phyloP scores from a whole-genome alignment of 805 yeast genomes.

The Starmerella vaccinii region DNA sequence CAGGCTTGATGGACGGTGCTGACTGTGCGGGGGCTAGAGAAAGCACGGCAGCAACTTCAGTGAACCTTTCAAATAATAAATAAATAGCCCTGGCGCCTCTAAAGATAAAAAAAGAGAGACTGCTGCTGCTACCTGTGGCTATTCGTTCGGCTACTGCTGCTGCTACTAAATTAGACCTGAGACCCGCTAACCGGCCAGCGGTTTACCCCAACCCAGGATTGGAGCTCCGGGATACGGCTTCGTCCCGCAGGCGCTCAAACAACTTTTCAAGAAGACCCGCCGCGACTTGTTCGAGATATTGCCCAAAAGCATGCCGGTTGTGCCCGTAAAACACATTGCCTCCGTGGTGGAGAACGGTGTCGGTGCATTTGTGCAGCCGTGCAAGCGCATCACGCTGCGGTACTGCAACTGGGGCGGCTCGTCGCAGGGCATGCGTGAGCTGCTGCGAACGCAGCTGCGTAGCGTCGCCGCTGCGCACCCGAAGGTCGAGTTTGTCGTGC shows the following conservation, averaged over 20 bases:
- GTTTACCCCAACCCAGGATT: too few relatives aligned
- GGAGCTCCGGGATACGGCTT: not conserved
- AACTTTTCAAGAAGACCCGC: not conserved
- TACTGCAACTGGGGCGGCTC: slow-evolving; percentile 97
- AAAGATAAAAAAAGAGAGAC: too few relatives aligned
- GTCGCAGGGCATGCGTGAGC: slow-evolving; percentile 67
- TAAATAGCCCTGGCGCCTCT: too few relatives aligned
- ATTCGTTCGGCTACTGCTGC: too few relatives aligned
- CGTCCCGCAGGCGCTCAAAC: not conserved
- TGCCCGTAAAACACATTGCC: slow-evolving; percentile 19
- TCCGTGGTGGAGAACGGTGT: slow-evolving; percentile 29
- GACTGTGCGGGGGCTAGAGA: too few relatives aligned
- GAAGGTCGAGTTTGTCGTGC: slow-evolving; percentile 59
- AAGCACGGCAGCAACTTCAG: too few relatives aligned
- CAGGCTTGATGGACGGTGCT: too few relatives aligned
- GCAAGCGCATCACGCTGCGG: slow-evolving; percentile 62
- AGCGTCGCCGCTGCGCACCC: slow-evolving; percentile 52
- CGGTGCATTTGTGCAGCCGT: slow-evolving; percentile 36
- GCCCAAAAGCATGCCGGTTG: slow-evolving; percentile 22
- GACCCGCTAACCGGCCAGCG: too few relatives aligned
- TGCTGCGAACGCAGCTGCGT: slow-evolving; percentile 45
- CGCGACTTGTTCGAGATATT: too few relatives aligned
- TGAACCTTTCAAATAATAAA: too few relatives aligned
- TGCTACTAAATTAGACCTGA: not conserved
- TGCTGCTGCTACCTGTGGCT: too few relatives aligned